These are phyloP conservation scores for Auriscalpium orientale DNA, from an alignment of 768 basidiomycete genomes.

Conservation along the genomic window DNA sequence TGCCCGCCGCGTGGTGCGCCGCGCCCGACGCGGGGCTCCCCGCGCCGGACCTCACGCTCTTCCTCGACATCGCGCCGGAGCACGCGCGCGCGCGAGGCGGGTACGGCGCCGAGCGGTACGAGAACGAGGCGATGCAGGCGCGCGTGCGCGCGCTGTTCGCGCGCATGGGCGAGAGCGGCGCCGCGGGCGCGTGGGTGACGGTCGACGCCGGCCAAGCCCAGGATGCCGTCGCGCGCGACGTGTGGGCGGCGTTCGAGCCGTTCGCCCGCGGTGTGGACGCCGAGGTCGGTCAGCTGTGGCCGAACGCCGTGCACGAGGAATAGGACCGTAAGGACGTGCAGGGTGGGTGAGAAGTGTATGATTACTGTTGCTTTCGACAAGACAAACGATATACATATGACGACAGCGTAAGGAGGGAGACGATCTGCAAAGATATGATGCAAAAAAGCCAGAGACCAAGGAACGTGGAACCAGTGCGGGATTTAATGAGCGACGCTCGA, in stretches of 20 bases:
- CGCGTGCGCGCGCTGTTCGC: slow-evolving; percentile 55
- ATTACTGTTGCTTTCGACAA: background rate
- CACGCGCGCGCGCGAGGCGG: slow-evolving; percentile 63
- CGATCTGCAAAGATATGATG: background rate
- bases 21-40: slow-evolving; percentile 85
- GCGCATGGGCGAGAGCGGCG: slow-evolving; percentile 34
- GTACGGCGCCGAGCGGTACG: slow-evolving; percentile 84
- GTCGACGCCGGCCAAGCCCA: slow-evolving; percentile 50
- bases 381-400: background rate
- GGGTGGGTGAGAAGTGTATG: background rate
- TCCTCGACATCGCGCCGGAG: slow-evolving; percentile 75
- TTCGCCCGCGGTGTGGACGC: slow-evolving; percentile 24
- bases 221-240: slow-evolving; percentile 42
- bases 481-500: slow-evolving; percentile 6
- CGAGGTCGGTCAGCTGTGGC: too few relatives aligned
- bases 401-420: background rate
- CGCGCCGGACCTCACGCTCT: slow-evolving; percentile 80
- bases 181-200: slow-evolving; percentile 38
- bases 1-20: slow-evolving; percentile 79
- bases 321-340: too few relatives aligned
- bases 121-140: slow-evolving; percentile 68
- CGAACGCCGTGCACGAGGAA: too few relatives aligned
- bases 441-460: background rate
- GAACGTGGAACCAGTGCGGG: slow-evolving; percentile 3
- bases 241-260: slow-evolving; percentile 47